Percentiles rank a stretch among this genome's conserved stretches.
Evolutionary conservation across 768 basidiomycete genomes (phyloP).

Genomic region (Tricholoma hemisulphureum): DNA sequence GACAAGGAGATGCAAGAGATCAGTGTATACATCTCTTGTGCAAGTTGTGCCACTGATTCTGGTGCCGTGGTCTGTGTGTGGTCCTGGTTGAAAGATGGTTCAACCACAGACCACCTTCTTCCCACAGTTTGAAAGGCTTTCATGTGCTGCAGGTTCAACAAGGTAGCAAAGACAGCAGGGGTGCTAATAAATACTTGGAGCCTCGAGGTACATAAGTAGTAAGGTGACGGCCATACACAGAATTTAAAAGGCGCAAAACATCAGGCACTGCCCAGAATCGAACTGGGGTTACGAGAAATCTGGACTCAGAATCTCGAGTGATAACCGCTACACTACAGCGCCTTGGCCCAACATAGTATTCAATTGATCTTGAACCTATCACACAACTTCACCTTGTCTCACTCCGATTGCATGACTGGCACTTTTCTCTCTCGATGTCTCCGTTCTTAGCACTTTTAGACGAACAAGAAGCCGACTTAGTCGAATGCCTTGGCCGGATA

Average conservation of each 20-base stretch:
- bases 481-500: slow-evolving; percentile 66
- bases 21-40: slow-evolving; percentile 93
- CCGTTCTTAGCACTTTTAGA: slow-evolving; percentile 65
- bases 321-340: slow-evolving; percentile 32
- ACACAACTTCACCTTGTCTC: too few species aligned
- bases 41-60: slow-evolving; percentile 89
- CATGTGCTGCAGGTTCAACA: slow-evolving; percentile 85
- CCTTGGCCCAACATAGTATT: neutral
- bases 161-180: too few species aligned
- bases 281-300: slow-evolving; percentile 39
- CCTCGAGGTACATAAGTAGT: too few species aligned
- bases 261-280: slow-evolving; percentile 35
- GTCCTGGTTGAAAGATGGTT: neutral
- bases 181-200: too few species aligned
- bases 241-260: neutral
- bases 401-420: too few species aligned
- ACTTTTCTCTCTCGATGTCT: slow-evolving; percentile 31
- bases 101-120: slow-evolving; percentile 71
- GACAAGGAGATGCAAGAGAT: slow-evolving; percentile 80
- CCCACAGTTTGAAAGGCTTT: slow-evolving; percentile 83
- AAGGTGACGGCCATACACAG: too few species aligned
- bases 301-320: slow-evolving; percentile 26
- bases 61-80: slow-evolving; percentile 71
- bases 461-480: slow-evolving; percentile 43
- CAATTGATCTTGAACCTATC: neutral